Conservation (phyloP, 2,329 filamentous ascomycete genomes). For the Colletotrichum sojae region DNA sequence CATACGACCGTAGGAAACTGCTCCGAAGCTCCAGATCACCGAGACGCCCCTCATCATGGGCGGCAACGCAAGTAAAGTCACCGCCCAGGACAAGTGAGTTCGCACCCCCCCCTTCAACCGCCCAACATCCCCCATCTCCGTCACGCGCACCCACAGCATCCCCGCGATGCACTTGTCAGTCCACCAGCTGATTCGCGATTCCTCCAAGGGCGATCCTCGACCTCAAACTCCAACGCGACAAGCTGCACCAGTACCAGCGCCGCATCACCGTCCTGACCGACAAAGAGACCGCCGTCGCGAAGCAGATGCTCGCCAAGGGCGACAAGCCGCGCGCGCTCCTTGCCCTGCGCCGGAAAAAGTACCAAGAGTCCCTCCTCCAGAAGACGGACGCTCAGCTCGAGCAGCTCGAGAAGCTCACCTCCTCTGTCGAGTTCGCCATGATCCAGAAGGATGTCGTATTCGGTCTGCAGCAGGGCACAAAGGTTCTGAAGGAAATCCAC, state of each 20-base stretch:
- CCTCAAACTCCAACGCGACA: conserved; percentile 97
- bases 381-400: conserved; percentile 96
- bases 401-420: conserved; percentile 89
- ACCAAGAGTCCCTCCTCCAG: conserved; percentile 89
- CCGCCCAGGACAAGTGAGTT: conserved; percentile 86
- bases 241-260: conserved; percentile 95
- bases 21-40: background rate
- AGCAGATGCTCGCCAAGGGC: conserved; percentile 82
- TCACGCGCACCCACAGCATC: too few species aligned
- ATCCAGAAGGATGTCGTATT: conserved; percentile 98
- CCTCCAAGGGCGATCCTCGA: conserved; percentile 90
- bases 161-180: background rate
- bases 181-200: conserved; percentile 3
- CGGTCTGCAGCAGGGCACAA: conserved; percentile 91
- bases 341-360: conserved; percentile 94
- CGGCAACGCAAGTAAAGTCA: conserved; percentile 70
- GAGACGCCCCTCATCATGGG: conserved; percentile 59
- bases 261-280: conserved; percentile 88
- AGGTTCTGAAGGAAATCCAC: conserved; percentile 91
- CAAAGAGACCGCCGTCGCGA: conserved; percentile 89
- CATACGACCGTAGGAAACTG: too few species aligned
- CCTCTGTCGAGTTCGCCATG: conserved; percentile 92
- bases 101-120: background rate
- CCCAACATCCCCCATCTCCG: background rate
- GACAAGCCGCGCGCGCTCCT: conserved; percentile 88